Conservation (phyloP, 257 asterid genomes). For the Plantago ovata region DNA sequence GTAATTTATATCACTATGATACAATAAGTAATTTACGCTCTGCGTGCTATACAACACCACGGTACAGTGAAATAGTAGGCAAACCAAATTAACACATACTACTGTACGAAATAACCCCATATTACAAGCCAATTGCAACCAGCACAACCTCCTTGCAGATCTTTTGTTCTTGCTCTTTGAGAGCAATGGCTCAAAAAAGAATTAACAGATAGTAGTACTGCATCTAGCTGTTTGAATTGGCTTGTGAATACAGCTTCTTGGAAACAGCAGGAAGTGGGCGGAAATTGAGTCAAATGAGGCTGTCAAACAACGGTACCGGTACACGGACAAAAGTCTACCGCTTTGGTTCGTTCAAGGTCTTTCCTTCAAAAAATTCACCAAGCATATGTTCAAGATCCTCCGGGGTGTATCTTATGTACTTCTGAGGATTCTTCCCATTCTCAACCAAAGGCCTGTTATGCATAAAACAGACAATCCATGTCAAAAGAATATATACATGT, state of each 20-base stretch:
- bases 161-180: conserved; percentile 1
- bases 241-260: no score
- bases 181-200: neutral
- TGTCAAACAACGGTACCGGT: neutral
- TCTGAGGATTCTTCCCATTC: conserved; percentile 88
- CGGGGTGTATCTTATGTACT: conserved; percentile 88
- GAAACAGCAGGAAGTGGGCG: no score
- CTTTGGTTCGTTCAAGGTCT: conserved; percentile 74
- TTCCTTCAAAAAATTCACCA: conserved; percentile 97
- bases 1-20: no score
- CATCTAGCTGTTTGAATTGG: no score
- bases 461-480: conserved; percentile 12
- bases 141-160: neutral
- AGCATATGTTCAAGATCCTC: conserved; percentile 99
- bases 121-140: neutral
- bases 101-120: neutral
- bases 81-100: neutral
- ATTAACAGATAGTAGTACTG: neutral
- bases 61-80: neutral
- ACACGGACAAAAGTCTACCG: conserved; percentile 47
- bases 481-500: neutral
- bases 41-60: conserved; percentile 4
- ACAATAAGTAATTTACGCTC: neutral
- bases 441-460: conserved; percentile 80
- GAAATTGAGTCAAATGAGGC: neutral